Conservation (phyloP, 192 early-diverging fungal species). For the Entrophospora sp. region DNA sequence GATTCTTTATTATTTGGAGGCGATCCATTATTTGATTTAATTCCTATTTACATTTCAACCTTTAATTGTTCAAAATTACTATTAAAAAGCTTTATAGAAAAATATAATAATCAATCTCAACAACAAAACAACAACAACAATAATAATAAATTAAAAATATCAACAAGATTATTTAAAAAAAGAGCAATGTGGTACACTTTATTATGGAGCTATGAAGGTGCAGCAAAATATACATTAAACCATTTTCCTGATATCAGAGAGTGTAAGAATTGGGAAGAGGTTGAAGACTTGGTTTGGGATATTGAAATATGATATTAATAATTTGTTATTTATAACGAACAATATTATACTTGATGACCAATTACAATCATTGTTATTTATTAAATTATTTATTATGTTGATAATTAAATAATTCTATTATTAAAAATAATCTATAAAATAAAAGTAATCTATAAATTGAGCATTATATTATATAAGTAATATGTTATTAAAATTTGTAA, state of each 20-base stretch:
- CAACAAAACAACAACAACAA: too few relatives aligned
- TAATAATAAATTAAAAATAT: not conserved
- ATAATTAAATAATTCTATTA: too few relatives aligned
- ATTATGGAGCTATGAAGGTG: slow-evolving; percentile 30
- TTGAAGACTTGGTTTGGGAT: slow-evolving; percentile 27
- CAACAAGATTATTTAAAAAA: slow-evolving; percentile 14
- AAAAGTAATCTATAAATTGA: too few relatives aligned
- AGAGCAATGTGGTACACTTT: slow-evolving; percentile 32
- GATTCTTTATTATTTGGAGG: slow-evolving; percentile 6
- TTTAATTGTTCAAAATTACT: slow-evolving; percentile 23
- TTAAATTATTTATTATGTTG: too few relatives aligned
- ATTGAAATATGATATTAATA: too few relatives aligned
- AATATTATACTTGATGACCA: too few relatives aligned
- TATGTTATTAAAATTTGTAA: too few relatives aligned
- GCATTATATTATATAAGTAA: too few relatives aligned
- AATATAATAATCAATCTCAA: not conserved
- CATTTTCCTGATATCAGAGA: slow-evolving; percentile 28
- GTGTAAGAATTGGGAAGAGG: slow-evolving; percentile 29
- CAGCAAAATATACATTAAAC: slow-evolving; percentile 20
- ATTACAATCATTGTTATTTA: too few relatives aligned
- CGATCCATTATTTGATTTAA: slow-evolving; percentile 31
- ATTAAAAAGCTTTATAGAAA: slow-evolving; percentile 17
- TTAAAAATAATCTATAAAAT: too few relatives aligned
- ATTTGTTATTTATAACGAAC: too few relatives aligned
- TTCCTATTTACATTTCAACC: slow-evolving; percentile 26